These are phyloP conservation scores for Solanum peruvianum DNA, from an alignment of 257 asterid species.

Conservation along the genomic window DNA sequence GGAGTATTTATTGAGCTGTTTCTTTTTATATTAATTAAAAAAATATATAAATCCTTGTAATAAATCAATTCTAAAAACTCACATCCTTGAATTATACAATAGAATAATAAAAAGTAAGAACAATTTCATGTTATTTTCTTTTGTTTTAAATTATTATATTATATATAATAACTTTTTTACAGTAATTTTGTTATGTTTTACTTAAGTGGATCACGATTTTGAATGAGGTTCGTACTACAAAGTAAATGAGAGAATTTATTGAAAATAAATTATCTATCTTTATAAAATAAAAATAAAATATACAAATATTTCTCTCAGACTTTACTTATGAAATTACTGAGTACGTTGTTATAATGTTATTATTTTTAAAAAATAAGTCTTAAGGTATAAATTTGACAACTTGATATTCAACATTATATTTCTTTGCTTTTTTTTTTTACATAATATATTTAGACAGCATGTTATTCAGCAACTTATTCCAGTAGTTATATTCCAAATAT, in stretches of 20 bases:
- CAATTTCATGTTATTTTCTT: neutral
- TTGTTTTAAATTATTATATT: neutral
- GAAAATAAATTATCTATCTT: neutral
- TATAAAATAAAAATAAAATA: neutral
- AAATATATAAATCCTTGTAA: neutral
- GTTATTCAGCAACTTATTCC: neutral
- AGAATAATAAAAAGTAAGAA: neutral
- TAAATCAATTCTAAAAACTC: neutral
- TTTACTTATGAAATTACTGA: neutral
- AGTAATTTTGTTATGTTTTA: too few species aligned
- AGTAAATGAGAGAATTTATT: neutral
- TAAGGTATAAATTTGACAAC: neutral
- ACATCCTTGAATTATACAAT: neutral
- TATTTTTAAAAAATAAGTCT: too few species aligned
- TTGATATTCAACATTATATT: neutral
- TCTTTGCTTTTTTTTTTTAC: neutral
- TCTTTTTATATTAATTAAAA: too few species aligned
- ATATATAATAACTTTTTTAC: too few species aligned
- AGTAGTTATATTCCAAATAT: neutral
- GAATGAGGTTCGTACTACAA: neutral
- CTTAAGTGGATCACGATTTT: too few species aligned
- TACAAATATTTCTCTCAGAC: accelerated
- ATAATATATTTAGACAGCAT: neutral
- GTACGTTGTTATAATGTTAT: neutral
- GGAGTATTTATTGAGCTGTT: neutral